Conservation (phyloP, 768 basidiomycete genomes). For the Pleurotus ostreatus region DNA sequence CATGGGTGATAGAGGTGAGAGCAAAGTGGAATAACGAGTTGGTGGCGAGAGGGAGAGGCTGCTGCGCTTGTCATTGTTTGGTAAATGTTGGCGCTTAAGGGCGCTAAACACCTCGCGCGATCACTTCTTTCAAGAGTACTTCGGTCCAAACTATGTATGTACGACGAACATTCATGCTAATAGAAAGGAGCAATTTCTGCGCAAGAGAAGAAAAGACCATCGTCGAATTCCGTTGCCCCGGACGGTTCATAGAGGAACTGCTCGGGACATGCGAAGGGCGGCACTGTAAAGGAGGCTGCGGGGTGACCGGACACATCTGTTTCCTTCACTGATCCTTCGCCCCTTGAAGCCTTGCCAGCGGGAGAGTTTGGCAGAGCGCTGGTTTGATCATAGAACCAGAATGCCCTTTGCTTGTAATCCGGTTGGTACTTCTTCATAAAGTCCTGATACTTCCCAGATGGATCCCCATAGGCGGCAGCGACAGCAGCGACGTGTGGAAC, state of each 20-base stretch:
- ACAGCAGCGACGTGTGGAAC: constrained; percentile 48
- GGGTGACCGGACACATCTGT: constrained; percentile 6
- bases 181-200: constrained; percentile 22
- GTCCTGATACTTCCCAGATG: constrained; percentile 40
- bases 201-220: constrained; percentile 40
- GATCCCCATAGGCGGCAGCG: constrained; percentile 52
- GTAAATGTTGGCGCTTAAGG: not conserved
- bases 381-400: constrained; percentile 46
- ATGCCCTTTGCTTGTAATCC: constrained; percentile 33
- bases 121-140: too few species aligned
- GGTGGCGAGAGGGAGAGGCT: constrained; percentile 6
- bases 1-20: constrained; percentile 40
- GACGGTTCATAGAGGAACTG: too few species aligned
- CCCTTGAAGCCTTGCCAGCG: constrained; percentile 20
- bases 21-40: constrained; percentile 9
- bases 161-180: constrained; percentile 27
- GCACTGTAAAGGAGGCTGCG: too few species aligned
- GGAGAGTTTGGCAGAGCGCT: constrained; percentile 35
- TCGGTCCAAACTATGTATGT: too few species aligned
- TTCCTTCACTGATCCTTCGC: constrained; percentile 10
- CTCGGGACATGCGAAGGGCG: too few species aligned
- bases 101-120: too few species aligned
- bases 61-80: constrained; percentile 10
- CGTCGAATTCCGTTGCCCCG: constrained; percentile 9
- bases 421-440: constrained; percentile 32